Base-by-base conservation (phyloP, 805 yeast genomes). In the Starmerella kuoi region DNA sequence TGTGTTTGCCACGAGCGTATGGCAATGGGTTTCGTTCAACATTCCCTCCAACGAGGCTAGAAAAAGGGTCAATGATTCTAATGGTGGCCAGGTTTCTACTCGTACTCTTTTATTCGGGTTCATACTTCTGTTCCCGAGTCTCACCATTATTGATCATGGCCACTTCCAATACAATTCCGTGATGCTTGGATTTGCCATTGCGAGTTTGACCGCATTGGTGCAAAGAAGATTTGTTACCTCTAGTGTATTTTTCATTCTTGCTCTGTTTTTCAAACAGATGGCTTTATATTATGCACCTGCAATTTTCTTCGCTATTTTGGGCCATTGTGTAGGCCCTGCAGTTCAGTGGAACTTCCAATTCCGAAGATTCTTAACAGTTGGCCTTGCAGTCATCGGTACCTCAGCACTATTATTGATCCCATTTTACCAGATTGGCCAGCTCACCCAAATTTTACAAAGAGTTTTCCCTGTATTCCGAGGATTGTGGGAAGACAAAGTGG, bases 101-200 rank as follows among this genome's bases (percentile, higher is more conserved):
- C 93, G 83, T 58, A 75, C 81, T 12, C 70, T 80, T 22, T 76
- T 81, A 14, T 74, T 85, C 0, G 79, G 85, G 2, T 76, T 86
- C 15, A 76, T 91, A n/a, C 59, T 91, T 26, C 75, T 79, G 57
- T 94, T 84, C 59, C 96, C 98, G 0, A 69, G 82, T 2, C 66
- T 88, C 46, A 70, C 82, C 34, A 67, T 91, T 44, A 77, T 91
- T 36, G 99, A 91, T 58, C 96, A 91, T 61, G 98, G 98, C 5
- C 98, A 91, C 62, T 91, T 91, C 64, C 98, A 93, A 63, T 88
- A 76, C 62, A 93, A 91, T 55, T 74, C 86, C 0, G 93, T 91
- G 21, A 88, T 91, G 97, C 70, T 91, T 27, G 98, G 98, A 0
- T 65, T 88, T 15, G 70, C 88, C 4, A 66, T 85, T 22, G 64